Base-by-base conservation (phyloP, 2,329 filamentous ascomycete genomes). In the Sclerotinia glacialis region DNA sequence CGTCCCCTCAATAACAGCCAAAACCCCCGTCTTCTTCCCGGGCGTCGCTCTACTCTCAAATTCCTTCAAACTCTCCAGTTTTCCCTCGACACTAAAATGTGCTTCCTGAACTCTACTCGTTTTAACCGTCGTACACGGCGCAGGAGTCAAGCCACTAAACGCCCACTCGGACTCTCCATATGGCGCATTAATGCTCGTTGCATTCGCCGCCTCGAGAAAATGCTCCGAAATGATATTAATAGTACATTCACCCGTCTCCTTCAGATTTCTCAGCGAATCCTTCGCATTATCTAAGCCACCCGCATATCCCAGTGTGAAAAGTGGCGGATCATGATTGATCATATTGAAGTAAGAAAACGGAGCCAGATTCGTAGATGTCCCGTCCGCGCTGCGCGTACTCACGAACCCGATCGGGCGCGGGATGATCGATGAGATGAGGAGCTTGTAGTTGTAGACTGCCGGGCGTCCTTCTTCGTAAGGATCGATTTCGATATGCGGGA, bases 271-370 rank as follows among this genome's bases (percentile, higher is more conserved):
- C 64, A 96, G 80, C 47, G 89, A 88, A 77, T 97, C 93, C 78
- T 97, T 97, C 26, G 89, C 86, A 5, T 80, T 71, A 6, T 76
- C 78, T 8, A 82, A 71, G 5, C 78, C 68, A 21, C 78, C 76
- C 6, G 81, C 73, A 74, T 86, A 81, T 53, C 85, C 84, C 37
- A 88, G 80, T 11, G 86, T 84, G 77, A 97, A 96, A 53, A 96
- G 81, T 0, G 93, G 93, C 5, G 93, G 94, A 76, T 97, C 93
- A 76, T 95, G 90, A 77, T 87, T 87, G 71, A 97, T 83, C 69
- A 97, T 78, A 76, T 92, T 89, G 77, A 93, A 92, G 80, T 95
- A 97, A 75, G 86, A 90, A 78, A 95, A 97, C 0, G 93, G 93
- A 0, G 93, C 92, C 2, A 97, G 83, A 78, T 97, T 98, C 21